Percentiles rank a stretch among this genome's conserved stretches.
phyloP scores from a whole-genome alignment of 2,329 filamentous ascomycete genomes.

The Arthrocladium fulminans region DNA sequence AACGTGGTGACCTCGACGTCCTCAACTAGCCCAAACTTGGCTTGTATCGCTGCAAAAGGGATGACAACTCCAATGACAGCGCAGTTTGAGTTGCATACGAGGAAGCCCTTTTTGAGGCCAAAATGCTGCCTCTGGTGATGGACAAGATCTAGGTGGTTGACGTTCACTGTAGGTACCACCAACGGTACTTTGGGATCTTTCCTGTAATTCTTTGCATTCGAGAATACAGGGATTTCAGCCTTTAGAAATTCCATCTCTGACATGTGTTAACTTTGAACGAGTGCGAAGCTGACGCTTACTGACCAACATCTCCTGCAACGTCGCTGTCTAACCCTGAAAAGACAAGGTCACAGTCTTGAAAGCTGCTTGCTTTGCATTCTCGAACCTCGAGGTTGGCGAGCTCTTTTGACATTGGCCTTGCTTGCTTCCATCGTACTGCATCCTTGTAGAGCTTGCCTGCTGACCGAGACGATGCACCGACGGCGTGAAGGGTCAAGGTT shows the following conservation, averaged over 20 bases:
- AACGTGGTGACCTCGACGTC: slow-evolving; percentile 82
- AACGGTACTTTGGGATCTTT: slow-evolving; percentile 82
- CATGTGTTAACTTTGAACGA: slow-evolving; percentile 7
- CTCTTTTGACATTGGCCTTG: slow-evolving; percentile 65
- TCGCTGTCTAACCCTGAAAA: slow-evolving; percentile 90
- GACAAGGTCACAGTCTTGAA: slow-evolving; percentile 81
- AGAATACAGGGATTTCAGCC: slow-evolving; percentile 84
- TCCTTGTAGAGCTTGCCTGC: slow-evolving; percentile 91
- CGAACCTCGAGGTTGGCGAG: slow-evolving; percentile 75
- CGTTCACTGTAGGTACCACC: slow-evolving; percentile 91
- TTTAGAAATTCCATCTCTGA: slow-evolving; percentile 83
- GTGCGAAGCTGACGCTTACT: slow-evolving; percentile 23
- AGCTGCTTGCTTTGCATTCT: slow-evolving; percentile 73
- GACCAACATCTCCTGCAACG: slow-evolving; percentile 85
- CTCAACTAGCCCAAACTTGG: slow-evolving; percentile 69
- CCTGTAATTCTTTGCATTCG: slow-evolving; percentile 96
- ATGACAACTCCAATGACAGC: slow-evolving; percentile 94
- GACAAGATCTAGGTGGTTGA: slow-evolving; percentile 76
- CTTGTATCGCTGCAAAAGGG: slow-evolving; percentile 82
- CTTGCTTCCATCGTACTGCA: slow-evolving; percentile 92
- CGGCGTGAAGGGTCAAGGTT: slow-evolving; percentile 72
- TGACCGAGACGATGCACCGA: slow-evolving; percentile 81
- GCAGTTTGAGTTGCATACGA: slow-evolving; percentile 98
- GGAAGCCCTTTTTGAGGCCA: slow-evolving; percentile 70
- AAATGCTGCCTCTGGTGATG: slow-evolving; percentile 73